Evolutionary conservation across 768 basidiomycete species (phyloP), one percentile per base, ranked within the genome.

Genomic region (Megacollybia marginata): DNA sequence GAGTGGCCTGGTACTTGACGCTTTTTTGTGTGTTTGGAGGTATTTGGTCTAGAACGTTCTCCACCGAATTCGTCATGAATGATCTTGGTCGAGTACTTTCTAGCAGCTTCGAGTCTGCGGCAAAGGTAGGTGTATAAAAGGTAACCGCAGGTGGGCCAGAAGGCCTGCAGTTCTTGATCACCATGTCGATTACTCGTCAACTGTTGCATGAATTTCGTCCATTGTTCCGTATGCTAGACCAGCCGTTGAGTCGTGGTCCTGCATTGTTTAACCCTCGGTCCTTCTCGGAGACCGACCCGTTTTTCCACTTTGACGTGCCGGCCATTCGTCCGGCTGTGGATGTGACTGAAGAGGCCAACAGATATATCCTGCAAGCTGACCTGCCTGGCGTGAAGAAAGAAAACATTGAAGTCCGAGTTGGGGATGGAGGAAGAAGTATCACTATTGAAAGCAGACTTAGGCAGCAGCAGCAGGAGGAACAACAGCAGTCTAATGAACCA

Each of bases 311-410:
- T 58, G 54, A 57, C 2, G 47, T 54, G 16, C 42, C 62, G 43
- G 43, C 57, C 49, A 49, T 59, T 48, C 69, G 75, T 28, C 85
- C 86, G 13, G 77, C 82, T 0, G 70, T 90, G 6, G 87, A 91
- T 54, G 63, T 90, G 8, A 70, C 73, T 3, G 88, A 91, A 55
- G 75, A 82, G 51, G 79, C 74, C 1, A 71, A 80, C 61, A 69
- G 72, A 36, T 89, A 85, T 55, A 53, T 87, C 47, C 68, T 91
- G 38, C 83, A 89, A 57, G 85, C 86, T 1, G 88, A 91, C 58
- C 58, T 91, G 23, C 88, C 88, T 18, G 87, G 88, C 1, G 79
- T 90, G 23, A 82, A 79, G 62, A 88, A 83, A 69, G 86, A 89
- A 56, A 80, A 88, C 57, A 60, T 89, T 9, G 76, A 86, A 49